These are phyloP conservation scores for Xylariaceae sp. DNA, from an alignment of 2,329 filamentous ascomycete genomes.

Conservation along the genomic window DNA sequence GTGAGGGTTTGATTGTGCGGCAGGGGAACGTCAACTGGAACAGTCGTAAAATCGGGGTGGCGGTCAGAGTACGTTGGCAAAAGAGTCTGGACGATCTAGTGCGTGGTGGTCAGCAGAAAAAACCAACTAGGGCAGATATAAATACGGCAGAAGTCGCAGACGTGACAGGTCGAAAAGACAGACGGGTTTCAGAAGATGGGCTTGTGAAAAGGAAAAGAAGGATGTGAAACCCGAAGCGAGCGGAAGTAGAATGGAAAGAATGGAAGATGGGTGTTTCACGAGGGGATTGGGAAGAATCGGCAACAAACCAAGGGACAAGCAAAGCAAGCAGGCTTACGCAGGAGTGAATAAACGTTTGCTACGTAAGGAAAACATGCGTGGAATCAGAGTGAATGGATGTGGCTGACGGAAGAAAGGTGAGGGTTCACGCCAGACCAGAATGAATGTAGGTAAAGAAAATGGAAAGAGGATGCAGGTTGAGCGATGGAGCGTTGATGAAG, in stretches of 20 bases:
- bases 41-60: not conserved
- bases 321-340: slow-evolving; percentile 9
- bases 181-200: not conserved
- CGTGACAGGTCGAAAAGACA: not conserved
- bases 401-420: slow-evolving; percentile 2
- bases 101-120: slow-evolving; percentile 6
- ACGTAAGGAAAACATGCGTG: not conserved
- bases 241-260: not conserved
- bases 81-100: slow-evolving; percentile 6
- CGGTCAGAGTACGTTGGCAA: slow-evolving; percentile 3
- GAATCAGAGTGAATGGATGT: slow-evolving; percentile 11
- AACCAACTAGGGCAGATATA: not conserved
- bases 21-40: not conserved
- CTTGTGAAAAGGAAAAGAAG: not conserved
- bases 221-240: not conserved
- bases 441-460: not conserved
- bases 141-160: not conserved
- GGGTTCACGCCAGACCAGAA: not conserved
- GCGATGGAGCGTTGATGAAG: not conserved
- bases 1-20: slow-evolving; percentile 2
- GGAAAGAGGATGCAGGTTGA: not conserved
- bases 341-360: not conserved
- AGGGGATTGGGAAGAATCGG: not conserved
- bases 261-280: not conserved
- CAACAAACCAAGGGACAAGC: not conserved